These are phyloP conservation scores for Pichia membranifaciens DNA, from an alignment of 805 yeast genomes.

Conservation along the genomic window DNA sequence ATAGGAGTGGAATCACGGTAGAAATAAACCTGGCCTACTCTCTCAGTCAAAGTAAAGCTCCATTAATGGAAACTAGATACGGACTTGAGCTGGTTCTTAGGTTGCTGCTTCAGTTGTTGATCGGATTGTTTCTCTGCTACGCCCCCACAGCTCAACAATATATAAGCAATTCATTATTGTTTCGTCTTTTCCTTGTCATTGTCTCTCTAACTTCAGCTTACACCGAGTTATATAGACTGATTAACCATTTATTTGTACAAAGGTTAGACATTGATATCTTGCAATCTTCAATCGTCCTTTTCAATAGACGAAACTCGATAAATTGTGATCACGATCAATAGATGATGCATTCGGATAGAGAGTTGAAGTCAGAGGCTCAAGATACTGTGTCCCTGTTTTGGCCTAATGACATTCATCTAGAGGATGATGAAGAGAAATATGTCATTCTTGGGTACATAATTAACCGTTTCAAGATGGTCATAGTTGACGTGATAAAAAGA, in stretches of 20 bases:
- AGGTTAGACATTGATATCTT: background rate
- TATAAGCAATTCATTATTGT: background rate
- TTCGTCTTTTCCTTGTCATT: background rate
- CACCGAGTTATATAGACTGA: constrained; percentile 1
- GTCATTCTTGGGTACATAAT: constrained; percentile 27
- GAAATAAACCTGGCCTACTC: too few relatives aligned
- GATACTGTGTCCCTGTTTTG: constrained; percentile 20
- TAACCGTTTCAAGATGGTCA: constrained; percentile 18
- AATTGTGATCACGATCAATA: background rate
- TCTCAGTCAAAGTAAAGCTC: too few relatives aligned
- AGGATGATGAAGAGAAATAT: constrained; percentile 10
- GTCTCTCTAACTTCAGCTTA: constrained; percentile 1
- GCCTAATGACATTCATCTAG: constrained; percentile 26
- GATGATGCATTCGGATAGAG: too few relatives aligned
- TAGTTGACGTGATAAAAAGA: constrained; percentile 22
- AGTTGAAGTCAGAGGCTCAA: background rate
- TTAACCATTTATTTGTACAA: background rate
- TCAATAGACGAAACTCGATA: constrained; percentile 17
- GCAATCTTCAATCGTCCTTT: constrained; percentile 4
- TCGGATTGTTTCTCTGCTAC: background rate
- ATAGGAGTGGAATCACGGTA: too few relatives aligned
- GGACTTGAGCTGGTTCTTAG: background rate
- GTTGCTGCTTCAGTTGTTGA: background rate
- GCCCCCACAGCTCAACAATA: background rate
- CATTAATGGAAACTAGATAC: background rate